These are phyloP conservation scores for Hygrophila difformis DNA, from an alignment of 257 asterid species.

Conservation along the genomic window DNA sequence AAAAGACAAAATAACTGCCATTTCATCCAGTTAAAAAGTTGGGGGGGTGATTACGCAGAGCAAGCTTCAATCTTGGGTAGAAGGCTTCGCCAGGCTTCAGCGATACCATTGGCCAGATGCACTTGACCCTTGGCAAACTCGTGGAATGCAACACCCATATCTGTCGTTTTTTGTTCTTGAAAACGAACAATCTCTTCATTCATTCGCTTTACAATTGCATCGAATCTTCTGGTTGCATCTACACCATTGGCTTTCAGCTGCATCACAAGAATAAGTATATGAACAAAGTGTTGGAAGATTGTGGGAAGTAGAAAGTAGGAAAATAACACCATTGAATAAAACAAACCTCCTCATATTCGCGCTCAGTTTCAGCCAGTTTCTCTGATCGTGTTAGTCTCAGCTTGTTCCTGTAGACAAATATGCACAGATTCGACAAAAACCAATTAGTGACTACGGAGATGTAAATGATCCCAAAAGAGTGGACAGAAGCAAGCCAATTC, in stretches of 20 bases:
- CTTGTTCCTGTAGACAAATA: constrained; percentile 63
- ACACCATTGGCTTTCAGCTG: constrained; percentile 67
- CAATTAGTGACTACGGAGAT: too few relatives aligned
- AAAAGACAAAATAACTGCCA: too few relatives aligned
- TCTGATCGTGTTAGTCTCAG: constrained; percentile 76
- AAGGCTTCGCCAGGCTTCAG: constrained; percentile 92
- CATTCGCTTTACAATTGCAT: constrained; percentile 68
- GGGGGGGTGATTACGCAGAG: constrained; percentile 20
- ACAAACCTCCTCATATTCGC: constrained; percentile 82
- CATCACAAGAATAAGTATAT: constrained; percentile 15
- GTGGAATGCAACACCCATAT: constrained; percentile 88
- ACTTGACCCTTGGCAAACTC: constrained; percentile 94
- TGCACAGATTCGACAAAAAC: constrained; percentile 6
- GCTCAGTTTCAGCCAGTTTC: constrained; percentile 74
- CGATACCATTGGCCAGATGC: constrained; percentile 54
- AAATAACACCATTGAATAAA: neutral
- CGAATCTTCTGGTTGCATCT: constrained; percentile 68
- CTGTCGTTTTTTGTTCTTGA: constrained; percentile 86
- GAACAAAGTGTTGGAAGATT: neutral
- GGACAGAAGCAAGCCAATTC: constrained; percentile 2
- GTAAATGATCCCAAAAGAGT: constrained; percentile 9
- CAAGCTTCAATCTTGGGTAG: constrained; percentile 91
- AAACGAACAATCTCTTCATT: constrained; percentile 73
- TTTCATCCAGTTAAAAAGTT: too few relatives aligned
- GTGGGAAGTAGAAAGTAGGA: constrained; percentile 7